A percentile compares a stretch with the other conserved stretches of the same genome.
These are phyloP conservation scores for Gamarada debralockiae DNA, from an alignment of 495 filamentous ascomycete genomes.

Conservation along the genomic window DNA sequence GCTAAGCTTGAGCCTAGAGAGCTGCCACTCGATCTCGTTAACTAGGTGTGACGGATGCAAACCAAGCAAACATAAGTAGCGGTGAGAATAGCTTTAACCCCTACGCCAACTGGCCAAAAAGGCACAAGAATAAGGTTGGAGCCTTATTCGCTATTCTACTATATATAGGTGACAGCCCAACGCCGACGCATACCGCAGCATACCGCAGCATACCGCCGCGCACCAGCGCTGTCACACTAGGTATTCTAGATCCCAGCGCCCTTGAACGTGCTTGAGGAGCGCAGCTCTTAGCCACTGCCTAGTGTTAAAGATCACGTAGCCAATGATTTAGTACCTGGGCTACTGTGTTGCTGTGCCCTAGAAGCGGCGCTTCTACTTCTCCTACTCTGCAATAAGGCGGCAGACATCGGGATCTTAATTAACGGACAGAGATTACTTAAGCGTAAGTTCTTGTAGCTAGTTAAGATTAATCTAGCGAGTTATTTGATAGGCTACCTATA, in stretches of 20 bases:
- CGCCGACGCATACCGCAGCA: no score
- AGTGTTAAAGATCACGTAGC: slow-evolving; percentile 23
- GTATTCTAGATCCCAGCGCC: slow-evolving; percentile 27
- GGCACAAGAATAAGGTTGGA: no score
- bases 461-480: slow-evolving; percentile 31
- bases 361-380: slow-evolving; percentile 21
- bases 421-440: slow-evolving; percentile 26
- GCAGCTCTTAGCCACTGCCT: slow-evolving; percentile 24
- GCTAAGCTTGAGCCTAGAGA: slow-evolving; percentile 23
- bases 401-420: slow-evolving; percentile 24
- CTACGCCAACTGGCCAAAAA: no score
- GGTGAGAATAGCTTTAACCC: no score
- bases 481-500: slow-evolving; percentile 30
- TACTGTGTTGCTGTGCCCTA: slow-evolving; percentile 24
- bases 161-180: no score
- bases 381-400: slow-evolving; percentile 21
- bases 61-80: no score
- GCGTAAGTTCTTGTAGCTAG: slow-evolving; percentile 29
- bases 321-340: slow-evolving; percentile 25
- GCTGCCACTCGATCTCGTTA: slow-evolving; percentile 27
- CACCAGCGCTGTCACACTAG: no score
- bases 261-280: slow-evolving; percentile 29
- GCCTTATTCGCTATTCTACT: no score
- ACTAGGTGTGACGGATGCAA: no score
- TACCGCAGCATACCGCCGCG: no score